Evolutionary conservation across 75 land plant species (phyloP).

Genomic region (Pinus tabuliformis): DNA sequence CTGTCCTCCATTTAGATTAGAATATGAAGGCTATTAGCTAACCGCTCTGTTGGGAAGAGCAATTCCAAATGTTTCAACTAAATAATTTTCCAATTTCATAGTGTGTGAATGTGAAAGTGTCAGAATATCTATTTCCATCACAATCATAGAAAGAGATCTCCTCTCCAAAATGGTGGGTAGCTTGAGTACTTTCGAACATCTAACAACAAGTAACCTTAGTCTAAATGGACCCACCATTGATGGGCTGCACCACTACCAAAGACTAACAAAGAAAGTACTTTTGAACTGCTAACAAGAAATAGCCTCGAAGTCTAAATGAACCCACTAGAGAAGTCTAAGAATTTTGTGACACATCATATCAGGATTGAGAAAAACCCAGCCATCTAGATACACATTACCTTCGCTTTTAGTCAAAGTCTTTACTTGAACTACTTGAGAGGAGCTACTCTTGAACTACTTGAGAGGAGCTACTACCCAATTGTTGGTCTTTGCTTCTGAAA

Average conservation of each 20-base stretch:
- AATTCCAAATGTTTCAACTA: constrained; percentile 10
- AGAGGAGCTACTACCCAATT: constrained; percentile 6
- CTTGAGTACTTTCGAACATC: no score
- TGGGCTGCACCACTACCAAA: constrained; percentile 56
- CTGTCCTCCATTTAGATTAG: constrained; percentile 7
- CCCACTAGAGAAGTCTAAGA: constrained; percentile 75
- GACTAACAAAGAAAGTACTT: constrained; percentile 76
- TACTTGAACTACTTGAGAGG: constrained; percentile 15
- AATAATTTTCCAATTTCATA: constrained; percentile 27
- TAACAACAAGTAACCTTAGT: no score
- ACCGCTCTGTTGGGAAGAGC: not conserved
- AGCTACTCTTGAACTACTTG: no score
- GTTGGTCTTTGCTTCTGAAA: constrained; percentile 8
- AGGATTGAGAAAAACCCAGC: constrained; percentile 90
- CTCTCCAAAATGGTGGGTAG: constrained; percentile 50
- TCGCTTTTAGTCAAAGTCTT: constrained; percentile 22
- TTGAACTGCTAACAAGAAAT: constrained; percentile 90
- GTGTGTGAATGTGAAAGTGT: constrained; percentile 58
- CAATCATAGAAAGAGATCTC: constrained; percentile 59
- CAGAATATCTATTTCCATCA: constrained; percentile 73
- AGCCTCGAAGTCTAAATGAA: constrained; percentile 88
- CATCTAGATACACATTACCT: constrained; percentile 60
- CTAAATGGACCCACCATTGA: not conserved
- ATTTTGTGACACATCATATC: constrained; percentile 81
- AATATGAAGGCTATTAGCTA: not conserved